Evolutionary conservation across 495 filamentous ascomycete species (phyloP), one percentile per base, ranked within the genome.

Genomic region (Hypoxylon subgilvum): DNA sequence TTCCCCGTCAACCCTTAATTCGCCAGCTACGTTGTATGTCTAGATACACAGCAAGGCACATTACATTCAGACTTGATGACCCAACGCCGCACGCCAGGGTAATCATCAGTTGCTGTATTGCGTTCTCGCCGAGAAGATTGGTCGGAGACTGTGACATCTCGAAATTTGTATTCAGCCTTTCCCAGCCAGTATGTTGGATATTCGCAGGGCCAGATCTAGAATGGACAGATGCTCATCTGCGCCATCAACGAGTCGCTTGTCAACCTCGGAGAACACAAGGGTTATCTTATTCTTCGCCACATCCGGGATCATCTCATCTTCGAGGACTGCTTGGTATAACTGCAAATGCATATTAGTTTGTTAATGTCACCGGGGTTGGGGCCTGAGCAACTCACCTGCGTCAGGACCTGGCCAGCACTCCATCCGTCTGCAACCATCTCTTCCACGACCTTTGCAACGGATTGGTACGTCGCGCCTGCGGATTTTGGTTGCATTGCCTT

Each of bases 351-450:
- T 19, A 58, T 70, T 57, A 66, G 52, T 23, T 31, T 0, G 12
- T 10, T 13, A 13, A 10, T 2, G 32, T 6, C 4, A 17, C 9
- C 14, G 0, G 6, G 5, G 6, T 7, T n/a, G 6, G 7, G 34
- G 31, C 2, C 16, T 1, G 41, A 19, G n/a, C 7, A 44, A 69
- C 76, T 71, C 71, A 90, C 87, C 81, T 92, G 92, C 5, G 80
- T 70, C 38, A 97, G 77, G 14, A 95, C 79, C 75, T 97, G 94
- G 13, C 86, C 86, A n/a, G 93, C 94, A 74, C 91, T 96, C 95
- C 94, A 99, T 17, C 94, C 94, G 75, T 99, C 94, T 10, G 94
- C 93, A 53, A 97, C 88, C 79, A 97, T 85, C 68, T 95, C 88
- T 64, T 88, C 88, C 5, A 97, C 86, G 14, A 88, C 84, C 62